A percentile compares a stretch with the other conserved stretches of the same genome.
These are phyloP conservation scores for Coemansia sp. DNA, from an alignment of 192 early-diverging fungal genomes.

Conservation along the genomic window DNA sequence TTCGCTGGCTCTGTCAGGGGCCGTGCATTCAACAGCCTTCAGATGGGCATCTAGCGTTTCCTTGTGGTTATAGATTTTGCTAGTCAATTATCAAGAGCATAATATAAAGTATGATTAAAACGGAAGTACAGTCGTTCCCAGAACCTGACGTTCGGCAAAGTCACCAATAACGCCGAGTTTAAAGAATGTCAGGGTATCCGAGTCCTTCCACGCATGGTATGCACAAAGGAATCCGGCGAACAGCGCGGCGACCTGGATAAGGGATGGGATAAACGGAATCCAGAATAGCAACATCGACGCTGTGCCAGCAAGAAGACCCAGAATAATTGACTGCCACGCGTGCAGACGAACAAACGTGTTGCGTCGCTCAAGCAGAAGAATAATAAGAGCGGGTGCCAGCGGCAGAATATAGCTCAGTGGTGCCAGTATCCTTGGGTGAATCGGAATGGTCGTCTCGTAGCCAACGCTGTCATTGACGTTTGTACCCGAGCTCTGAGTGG, in stretches of 20 bases:
- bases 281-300: slow-evolving; percentile 44
- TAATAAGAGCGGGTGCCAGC: slow-evolving; percentile 24
- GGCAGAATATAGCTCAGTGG: slow-evolving; percentile 46
- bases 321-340: slow-evolving; percentile 45
- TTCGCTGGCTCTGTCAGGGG: slow-evolving; percentile 12
- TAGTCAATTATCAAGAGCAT: no score
- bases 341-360: slow-evolving; percentile 48
- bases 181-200: slow-evolving; percentile 49
- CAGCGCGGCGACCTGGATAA: slow-evolving; percentile 33
- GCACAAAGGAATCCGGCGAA: slow-evolving; percentile 27
- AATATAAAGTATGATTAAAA: slow-evolving; percentile 9
- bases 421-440: slow-evolving; percentile 50
- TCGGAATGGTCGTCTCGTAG: slow-evolving; percentile 44
- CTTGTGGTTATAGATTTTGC: no score
- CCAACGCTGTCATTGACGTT: slow-evolving; percentile 35
- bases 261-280: slow-evolving; percentile 26
- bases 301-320: slow-evolving; percentile 21
- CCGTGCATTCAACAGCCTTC: slow-evolving; percentile 21
- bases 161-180: slow-evolving; percentile 48
- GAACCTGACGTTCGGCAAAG: slow-evolving; percentile 50
- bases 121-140: slow-evolving; percentile 43
- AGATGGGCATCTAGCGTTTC: neutral
- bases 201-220: slow-evolving; percentile 41
- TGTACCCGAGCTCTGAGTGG: slow-evolving; percentile 17
- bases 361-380: slow-evolving; percentile 42